Evolutionary conservation across 495 filamentous ascomycete genomes (phyloP).

Genomic region (Alectoria sarmentosa): DNA sequence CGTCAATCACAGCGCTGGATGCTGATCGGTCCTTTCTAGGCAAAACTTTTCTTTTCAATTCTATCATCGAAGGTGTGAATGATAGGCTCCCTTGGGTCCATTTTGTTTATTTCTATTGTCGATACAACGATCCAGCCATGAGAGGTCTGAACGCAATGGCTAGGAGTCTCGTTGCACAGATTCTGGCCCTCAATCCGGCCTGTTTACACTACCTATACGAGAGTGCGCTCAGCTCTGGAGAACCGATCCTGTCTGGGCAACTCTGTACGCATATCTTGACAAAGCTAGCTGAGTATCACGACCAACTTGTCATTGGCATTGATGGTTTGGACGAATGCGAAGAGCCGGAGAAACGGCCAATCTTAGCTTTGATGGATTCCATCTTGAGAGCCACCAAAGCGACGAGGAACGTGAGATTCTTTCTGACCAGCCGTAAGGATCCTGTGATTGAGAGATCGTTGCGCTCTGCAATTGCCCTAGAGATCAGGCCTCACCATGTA

Average conservation of each 20-base stretch:
- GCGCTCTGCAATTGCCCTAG: neutral
- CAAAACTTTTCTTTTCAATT: conserved; percentile 38
- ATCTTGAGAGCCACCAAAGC: conserved; percentile 12
- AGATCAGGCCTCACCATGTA: conserved; percentile 8
- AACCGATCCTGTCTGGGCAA: conserved; percentile 20
- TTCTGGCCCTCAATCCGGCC: conserved; percentile 30
- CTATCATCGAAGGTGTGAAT: conserved; percentile 32
- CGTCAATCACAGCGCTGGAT: conserved; percentile 5
- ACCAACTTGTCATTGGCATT: conserved; percentile 34
- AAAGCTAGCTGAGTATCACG: conserved; percentile 27
- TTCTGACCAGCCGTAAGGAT: conserved; percentile 16
- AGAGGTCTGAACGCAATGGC: conserved; percentile 31
- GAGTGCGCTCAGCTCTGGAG: conserved; percentile 28
- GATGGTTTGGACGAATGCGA: conserved; percentile 43
- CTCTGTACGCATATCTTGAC: conserved; percentile 30
- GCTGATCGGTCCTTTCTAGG: conserved; percentile 26
- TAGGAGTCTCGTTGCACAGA: conserved; percentile 33
- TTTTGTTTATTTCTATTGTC: conserved; percentile 40
- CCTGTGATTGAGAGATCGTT: conserved; percentile 11
- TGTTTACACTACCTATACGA: conserved; percentile 33
- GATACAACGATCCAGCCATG: conserved; percentile 29
- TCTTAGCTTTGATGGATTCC: conserved; percentile 24
- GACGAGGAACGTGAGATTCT: conserved; percentile 4
- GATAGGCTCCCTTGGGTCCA: conserved; percentile 22
- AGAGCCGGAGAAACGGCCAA: conserved; percentile 26